Base-by-base conservation (phyloP, 1,139 yeast species). In the Suhomyces bribrorum region DNA sequence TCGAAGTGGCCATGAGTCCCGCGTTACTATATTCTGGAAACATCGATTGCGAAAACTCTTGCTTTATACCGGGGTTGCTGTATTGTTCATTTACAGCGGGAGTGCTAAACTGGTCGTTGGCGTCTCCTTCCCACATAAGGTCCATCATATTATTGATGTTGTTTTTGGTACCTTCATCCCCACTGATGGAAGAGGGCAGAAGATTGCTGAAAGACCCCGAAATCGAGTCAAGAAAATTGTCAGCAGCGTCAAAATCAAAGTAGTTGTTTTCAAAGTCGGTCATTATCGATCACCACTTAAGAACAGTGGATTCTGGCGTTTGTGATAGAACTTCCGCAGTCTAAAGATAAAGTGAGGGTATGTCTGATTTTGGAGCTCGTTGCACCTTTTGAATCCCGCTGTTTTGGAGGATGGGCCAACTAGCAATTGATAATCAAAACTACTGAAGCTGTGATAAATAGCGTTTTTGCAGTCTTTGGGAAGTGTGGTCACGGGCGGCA, bases 241-340 rank as follows among this genome's bases (percentile, higher is more conserved):
- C 71, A 20, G 73, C 59, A 29, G 59, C 52, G 24, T 62, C 69
- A 48, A 68, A 68, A 42, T 66, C 66, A 44, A 49, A 52, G 49
- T 40, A 52, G 36, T 36, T 59, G 31, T 44, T 52, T 18, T 37
- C 37, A 34, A 45, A 51, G 24, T 53, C 56, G 13, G 57, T 41
- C 53, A 52, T 53, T 7, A 22, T 23, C 28, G 33, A 30, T 26
- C 29, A 38, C 34, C n/a, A n/a, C n/a, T n/a, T n/a, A n/a, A n/a
- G n/a, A n/a, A n/a, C n/a, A n/a, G n/a, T n/a, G n/a, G n/a, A n/a
- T n/a, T n/a, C n/a, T n/a, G n/a, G n/a, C n/a, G n/a, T n/a, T n/a
- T n/a, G n/a, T n/a, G n/a, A n/a, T n/a, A n/a, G n/a, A n/a, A n/a
- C n/a, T n/a, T n/a, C n/a, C n/a, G n/a, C n/a, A n/a, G n/a, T n/a